Evolutionary conservation across 352 stramenopile species (phyloP).

Genomic region (Phytophthora pisi): DNA sequence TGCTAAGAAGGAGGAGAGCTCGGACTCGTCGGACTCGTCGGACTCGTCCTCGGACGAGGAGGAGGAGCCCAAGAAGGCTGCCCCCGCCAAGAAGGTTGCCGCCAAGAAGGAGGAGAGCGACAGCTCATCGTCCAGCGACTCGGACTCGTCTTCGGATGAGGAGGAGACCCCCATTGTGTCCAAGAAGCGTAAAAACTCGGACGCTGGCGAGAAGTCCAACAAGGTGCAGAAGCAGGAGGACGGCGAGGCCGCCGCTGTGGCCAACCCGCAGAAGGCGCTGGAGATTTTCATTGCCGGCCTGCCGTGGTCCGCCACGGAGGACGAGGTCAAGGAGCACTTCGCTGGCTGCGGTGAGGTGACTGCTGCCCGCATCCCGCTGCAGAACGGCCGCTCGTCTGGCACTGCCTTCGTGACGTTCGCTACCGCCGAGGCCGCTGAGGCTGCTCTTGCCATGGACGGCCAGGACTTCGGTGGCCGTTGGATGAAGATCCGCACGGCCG

Average conservation of each 20-base stretch:
- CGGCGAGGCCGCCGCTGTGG: conserved; percentile 60
- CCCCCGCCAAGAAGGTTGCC: conserved; percentile 31
- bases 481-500: conserved; percentile 94
- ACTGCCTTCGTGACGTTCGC: conserved; percentile 97
- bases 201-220: conserved; percentile 57
- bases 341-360: conserved; percentile 90
- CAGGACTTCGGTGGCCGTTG: conserved; percentile 94
- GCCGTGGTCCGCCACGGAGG: conserved; percentile 94
- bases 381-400: conserved; percentile 91
- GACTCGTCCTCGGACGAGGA: conserved; percentile 63
- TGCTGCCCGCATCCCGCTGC: conserved; percentile 83
- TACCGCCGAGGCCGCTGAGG: conserved; percentile 66
- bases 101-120: conserved; percentile 59
- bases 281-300: conserved; percentile 94
- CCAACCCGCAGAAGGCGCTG: conserved; percentile 52
- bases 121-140: conserved; percentile 43
- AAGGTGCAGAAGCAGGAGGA: conserved; percentile 84
- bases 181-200: conserved; percentile 88
- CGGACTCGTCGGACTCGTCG: conserved; percentile 36
- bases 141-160: conserved; percentile 67
- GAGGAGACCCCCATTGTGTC: conserved; percentile 72
- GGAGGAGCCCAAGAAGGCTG: conserved; percentile 17
- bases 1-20: conserved; percentile 59
- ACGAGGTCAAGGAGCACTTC: conserved; percentile 96
- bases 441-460: conserved; percentile 92